phyloP scores from a whole-genome alignment of 1,284 basidiomycete genomes.

The Vanrija pseudolonga region DNA sequence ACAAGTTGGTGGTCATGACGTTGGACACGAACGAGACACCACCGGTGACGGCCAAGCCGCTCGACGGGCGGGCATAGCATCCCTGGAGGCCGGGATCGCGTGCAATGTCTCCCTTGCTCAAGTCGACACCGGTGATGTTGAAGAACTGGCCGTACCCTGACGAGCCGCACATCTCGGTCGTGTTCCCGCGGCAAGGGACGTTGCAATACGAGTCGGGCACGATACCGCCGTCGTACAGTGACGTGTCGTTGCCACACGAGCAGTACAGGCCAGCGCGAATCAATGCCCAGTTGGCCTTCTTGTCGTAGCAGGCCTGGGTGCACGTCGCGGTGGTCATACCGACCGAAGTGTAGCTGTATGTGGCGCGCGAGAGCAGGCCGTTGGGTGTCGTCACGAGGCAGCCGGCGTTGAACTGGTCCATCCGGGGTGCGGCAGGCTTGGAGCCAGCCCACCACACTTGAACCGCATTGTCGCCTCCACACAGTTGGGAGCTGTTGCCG shows the following conservation, averaged over 20 bases:
- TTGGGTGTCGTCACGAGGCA: slow-evolving; percentile 27
- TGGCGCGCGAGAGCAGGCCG: slow-evolving; percentile 8
- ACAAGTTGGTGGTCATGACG: slow-evolving; percentile 3
- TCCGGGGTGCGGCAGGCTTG: neutral
- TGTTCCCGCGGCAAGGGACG: slow-evolving; percentile 7
- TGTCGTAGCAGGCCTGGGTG: slow-evolving; percentile 13
- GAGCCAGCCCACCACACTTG: neutral
- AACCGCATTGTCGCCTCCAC: slow-evolving; percentile 18
- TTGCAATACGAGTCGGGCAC: slow-evolving; percentile 11
- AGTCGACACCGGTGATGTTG: neutral
- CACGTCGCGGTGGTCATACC: slow-evolving; percentile 23
- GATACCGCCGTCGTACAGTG: neutral
- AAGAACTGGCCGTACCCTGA: slow-evolving; percentile 9
- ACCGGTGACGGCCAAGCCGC: neutral
- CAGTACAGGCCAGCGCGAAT: neutral
- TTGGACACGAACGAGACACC: neutral
- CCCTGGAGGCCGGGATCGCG: neutral
- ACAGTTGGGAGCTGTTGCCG: slow-evolving; percentile 27
- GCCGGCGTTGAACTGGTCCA: slow-evolving; percentile 7
- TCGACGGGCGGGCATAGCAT: slow-evolving; percentile 1
- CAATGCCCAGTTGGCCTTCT: neutral
- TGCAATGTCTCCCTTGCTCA: neutral
- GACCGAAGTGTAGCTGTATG: slow-evolving; percentile 15
- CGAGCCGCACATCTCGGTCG: slow-evolving; percentile 2
- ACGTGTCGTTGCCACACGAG: slow-evolving; percentile 1